Base-by-base conservation (phyloP, 768 basidiomycete genomes). In the Suillus lakei region DNA sequence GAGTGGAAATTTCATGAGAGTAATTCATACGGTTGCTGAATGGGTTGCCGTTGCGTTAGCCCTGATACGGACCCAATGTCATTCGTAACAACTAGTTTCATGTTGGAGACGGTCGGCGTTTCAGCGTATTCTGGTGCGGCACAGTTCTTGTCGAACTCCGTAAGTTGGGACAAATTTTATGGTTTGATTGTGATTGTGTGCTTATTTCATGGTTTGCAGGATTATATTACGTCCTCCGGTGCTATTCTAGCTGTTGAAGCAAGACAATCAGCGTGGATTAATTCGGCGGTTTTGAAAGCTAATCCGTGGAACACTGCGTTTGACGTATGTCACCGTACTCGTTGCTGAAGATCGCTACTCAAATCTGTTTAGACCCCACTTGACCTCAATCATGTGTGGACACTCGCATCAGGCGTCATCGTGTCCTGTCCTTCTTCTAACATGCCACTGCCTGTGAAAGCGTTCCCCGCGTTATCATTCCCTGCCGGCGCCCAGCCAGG, bases 81-180 rank as follows among this genome's bases (percentile, higher is more conserved):
- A 23, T 88, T 88, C 76, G 72, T 80, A 43, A 78, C 77, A 15
- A 71, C 83, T 18, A 79, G 84, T 28, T 78, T 78, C 65, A 72
- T 83, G 61, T 73, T 89, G 46, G 87, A 89, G 77, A 79, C 81
- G 36, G 84, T 91, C 50, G 82, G 80, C 12, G 80, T 83, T 5
- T 82, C 85, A 8, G 87, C 88, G 7, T 91, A 88, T 71, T 80
- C 84, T 64, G 91, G 90, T 18, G 84, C 84, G 1, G 77, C 84
- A 2, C 77, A 79, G 21, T 78, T 76, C 66, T 73, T 87, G 63
- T 50, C 69, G 26, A 72, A 78, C 61, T 61, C 68, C 51, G 72
- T 73, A 55, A 28, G 60, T 58, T 32, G 10, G 6, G 5, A 58
- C 15, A 18, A 26, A n/a, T 6, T 2, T 16, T 28, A 15, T 32